phyloP scores from a whole-genome alignment of 768 basidiomycete species.

The Boletus sp. region DNA sequence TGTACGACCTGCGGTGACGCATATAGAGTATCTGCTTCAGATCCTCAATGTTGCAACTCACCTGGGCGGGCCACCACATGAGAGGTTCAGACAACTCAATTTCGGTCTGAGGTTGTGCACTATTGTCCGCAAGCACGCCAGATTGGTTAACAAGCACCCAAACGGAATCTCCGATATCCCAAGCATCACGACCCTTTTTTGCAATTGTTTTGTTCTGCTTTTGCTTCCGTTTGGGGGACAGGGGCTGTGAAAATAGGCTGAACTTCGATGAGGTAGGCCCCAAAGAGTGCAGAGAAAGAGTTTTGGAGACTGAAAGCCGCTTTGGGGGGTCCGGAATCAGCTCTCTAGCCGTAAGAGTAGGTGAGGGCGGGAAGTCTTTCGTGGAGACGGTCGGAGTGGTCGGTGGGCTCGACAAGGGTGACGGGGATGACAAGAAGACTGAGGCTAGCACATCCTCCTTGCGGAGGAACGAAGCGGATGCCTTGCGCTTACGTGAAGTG shows the following conservation, averaged over 20 bases:
- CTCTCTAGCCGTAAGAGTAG: conserved; percentile 4
- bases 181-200: conserved; percentile 5
- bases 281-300: conserved; percentile 11
- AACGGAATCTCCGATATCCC: conserved; percentile 40
- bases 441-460: conserved; percentile 8
- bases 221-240: conserved; percentile 22
- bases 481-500: conserved; percentile 31
- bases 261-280: conserved; percentile 7
- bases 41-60: conserved; percentile 28
- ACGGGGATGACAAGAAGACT: conserved; percentile 18
- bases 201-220: conserved; percentile 7
- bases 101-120: conserved; percentile 24
- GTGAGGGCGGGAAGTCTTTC: conserved; percentile 19
- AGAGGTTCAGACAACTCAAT: conserved; percentile 13
- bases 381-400: conserved; percentile 10
- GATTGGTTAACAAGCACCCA: conserved; percentile 53
- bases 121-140: conserved; percentile 35
- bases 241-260: conserved; percentile 19
- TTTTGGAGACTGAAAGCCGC: conserved; percentile 10
- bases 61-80: conserved; percentile 76
- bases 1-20: conserved; percentile 21
- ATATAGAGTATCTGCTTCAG: conserved; percentile 4
- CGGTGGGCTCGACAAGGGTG: conserved; percentile 29
- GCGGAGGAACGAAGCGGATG: conserved; percentile 5
- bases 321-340: neutral